Evolutionary conservation across 2,329 filamentous ascomycete genomes (phyloP), one percentile per base, ranked within the genome.

Genomic region (Myriosclerotinia scirpicola): DNA sequence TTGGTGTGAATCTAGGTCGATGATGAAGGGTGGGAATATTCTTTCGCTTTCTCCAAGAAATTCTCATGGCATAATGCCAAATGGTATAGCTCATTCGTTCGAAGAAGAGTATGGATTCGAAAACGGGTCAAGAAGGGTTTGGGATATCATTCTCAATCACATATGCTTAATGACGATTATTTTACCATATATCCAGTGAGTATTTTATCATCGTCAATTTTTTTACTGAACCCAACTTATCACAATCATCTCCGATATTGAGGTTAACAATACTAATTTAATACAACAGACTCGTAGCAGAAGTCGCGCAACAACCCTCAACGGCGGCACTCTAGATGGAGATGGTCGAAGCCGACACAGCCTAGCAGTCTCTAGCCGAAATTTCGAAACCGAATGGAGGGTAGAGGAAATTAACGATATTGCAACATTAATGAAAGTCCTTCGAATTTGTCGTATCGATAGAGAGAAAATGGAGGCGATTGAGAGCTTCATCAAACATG

Each of bases 81-180:
- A 36, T 98, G 94, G 93, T 97, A 92, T 78, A 94, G 93, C 77
- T 96, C 92, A 1, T 99, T 94, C 75, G 95, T 97, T n/a, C 85
- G 95, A 46, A 83, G 95, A 71, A 85, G 95, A 69, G 87, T 92
- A 30, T 99, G 95, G 95, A 87, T 94, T 65, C 84, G 95, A 54
- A 90, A 91, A 77, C 84, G 95, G 44, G 84, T 90, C 63, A 91
- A 90, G 78, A 85, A 86, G 75, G 81, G 76, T 22, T 68, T 73
- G 15, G 76, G 79, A 5, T 80, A 84, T 60, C 58, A 66, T 15
- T 54, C 56, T 2, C 70, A 72, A 60, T 84, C 85, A 0, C 87
- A 92, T 72, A 84, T 88, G 79, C 81, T 93, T 66, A 91, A 86
- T 69, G 81, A 86, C 2, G 90, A 94, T 69, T 96, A 96, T 76